These are phyloP conservation scores for Patellifolia procumbens DNA, from an alignment of 179 eudicot species.

Conservation along the genomic window DNA sequence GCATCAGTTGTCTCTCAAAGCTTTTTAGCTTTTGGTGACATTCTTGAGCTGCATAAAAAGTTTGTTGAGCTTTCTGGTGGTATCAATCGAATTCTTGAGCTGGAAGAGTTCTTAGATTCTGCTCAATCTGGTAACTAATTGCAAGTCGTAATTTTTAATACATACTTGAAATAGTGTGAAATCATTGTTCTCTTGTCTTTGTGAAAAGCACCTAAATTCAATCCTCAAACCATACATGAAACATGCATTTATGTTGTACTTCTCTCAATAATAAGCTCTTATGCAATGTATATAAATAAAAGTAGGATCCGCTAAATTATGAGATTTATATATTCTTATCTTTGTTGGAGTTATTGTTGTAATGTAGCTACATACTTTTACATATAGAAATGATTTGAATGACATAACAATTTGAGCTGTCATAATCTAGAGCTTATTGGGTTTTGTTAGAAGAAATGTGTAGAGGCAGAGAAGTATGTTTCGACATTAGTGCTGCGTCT, in stretches of 20 bases:
- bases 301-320: neutral
- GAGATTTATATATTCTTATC: neutral
- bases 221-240: neutral
- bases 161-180: neutral
- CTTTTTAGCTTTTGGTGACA: conserved; percentile 97
- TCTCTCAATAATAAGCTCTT: neutral
- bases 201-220: neutral
- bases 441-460: neutral
- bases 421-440: neutral
- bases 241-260: neutral
- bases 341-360: neutral
- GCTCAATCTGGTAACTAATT: conserved; percentile 73
- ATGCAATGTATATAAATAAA: neutral
- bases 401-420: neutral
- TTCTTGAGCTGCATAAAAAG: conserved; percentile 88
- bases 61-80: conserved; percentile 95
- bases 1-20: conserved; percentile 99
- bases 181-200: conserved; percentile 5
- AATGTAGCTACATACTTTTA: neutral
- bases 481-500: neutral
- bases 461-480: neutral
- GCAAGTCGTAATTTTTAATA: neutral
- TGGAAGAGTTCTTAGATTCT: conserved; percentile 84
- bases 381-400: neutral
- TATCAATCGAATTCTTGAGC: conserved; percentile 85